Evolutionary conservation across 1,284 basidiomycete species (phyloP), one percentile per base, ranked within the genome.

Genomic region (Irpex rosettiformis): DNA sequence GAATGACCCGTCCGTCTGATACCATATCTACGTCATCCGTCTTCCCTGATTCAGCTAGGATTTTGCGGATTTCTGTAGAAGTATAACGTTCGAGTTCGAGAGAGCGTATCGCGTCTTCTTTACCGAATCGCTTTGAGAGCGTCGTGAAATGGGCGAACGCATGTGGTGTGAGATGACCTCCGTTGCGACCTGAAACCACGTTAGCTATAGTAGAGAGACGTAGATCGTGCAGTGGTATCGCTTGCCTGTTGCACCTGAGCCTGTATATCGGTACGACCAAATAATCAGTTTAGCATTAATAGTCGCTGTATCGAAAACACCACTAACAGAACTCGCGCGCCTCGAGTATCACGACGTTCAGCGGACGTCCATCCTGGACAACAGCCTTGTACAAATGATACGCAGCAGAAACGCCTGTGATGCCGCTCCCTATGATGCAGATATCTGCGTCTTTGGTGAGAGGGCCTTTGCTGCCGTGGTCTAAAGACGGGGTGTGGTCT

Each of bases 371-470:
- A 30, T 2, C 58, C 1, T 40, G 47, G 53, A 55, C 64, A 4
- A 81, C 60, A 1, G 70, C 64, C 57, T 79, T 75, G 2, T 83
- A 77, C 21, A 92, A 72, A 67, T 91, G 86, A 67, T 88, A 89
- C 10, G 88, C 88, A 1, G 83, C 78, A 22, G 84, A 84, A 6
- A 89, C 78, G 6, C 91, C 91, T 0, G 89, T 89, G 25, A 93
- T 86, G 0, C 91, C 90, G 29, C 86, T 84, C 1, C 91, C 90
- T 47, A 93, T 85, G 62, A 93, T 85, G 61, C 85, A 89, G 11
- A 91, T 73, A 65, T 93, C 89, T 2, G 84, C 83, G 55, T 84
- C 80, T 0, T 68, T 53, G 0, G 81, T 81, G 21, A 91, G 70
- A 0, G 72, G 62, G 0, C 86, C 87, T 3, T 74, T 70, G 65